Evolutionary conservation across 768 basidiomycete species (phyloP).

Genomic region (Astraeus odoratus): DNA sequence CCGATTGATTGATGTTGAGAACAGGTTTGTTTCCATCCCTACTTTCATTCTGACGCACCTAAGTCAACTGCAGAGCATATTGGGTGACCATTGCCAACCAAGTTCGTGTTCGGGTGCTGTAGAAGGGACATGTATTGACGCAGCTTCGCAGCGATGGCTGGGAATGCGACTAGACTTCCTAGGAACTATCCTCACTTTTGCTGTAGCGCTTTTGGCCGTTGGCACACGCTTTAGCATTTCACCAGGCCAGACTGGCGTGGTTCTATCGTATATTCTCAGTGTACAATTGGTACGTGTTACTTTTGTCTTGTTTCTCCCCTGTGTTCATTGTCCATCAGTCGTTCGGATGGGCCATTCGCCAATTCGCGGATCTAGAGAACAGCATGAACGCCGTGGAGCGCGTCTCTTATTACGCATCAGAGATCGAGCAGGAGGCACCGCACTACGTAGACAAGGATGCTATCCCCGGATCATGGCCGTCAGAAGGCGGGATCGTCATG

Average conservation of each 20-base stretch:
- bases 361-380: constrained; percentile 84
- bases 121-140: not conserved
- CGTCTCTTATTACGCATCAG: constrained; percentile 71
- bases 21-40: constrained; percentile 40
- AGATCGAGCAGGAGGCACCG: constrained; percentile 77
- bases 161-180: constrained; percentile 86
- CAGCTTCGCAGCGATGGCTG: constrained; percentile 64
- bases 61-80: too few species aligned
- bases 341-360: constrained; percentile 72
- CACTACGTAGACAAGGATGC: constrained; percentile 55
- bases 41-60: constrained; percentile 2
- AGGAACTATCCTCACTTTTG: constrained; percentile 63
- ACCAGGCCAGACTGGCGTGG: constrained; percentile 70
- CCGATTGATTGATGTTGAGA: constrained; percentile 74
- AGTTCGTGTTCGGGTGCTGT: too few species aligned
- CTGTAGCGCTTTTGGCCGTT: constrained; percentile 75
- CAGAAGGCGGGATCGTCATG: constrained; percentile 64
- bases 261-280: constrained; percentile 72
- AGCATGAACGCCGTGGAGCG: constrained; percentile 91
- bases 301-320: not conserved
- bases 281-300: constrained; percentile 56
- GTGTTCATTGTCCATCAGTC: not conserved
- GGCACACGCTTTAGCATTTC: constrained; percentile 67
- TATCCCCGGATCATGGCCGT: constrained; percentile 67
- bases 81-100: too few species aligned